These are phyloP conservation scores for Euphorbia neoarborescens DNA, from an alignment of 441 rosid genomes.

Conservation along the genomic window DNA sequence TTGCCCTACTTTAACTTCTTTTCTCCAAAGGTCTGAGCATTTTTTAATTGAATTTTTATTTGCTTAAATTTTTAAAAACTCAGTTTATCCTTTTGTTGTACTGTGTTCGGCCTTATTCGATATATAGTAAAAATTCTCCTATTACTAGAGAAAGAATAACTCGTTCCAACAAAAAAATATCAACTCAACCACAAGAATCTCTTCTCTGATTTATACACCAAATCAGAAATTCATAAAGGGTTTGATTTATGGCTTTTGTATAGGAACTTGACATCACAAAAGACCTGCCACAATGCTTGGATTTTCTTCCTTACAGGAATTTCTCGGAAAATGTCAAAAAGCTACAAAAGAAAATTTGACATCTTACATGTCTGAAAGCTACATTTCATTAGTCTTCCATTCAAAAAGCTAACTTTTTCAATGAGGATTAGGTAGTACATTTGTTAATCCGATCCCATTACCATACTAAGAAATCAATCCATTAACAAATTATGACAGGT, in stretches of 20 bases:
- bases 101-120: too few species aligned
- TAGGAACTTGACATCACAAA: constrained; percentile 9
- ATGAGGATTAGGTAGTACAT: not conserved
- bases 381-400: not conserved
- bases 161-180: not conserved
- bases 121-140: too few species aligned
- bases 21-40: too few species aligned
- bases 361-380: too few species aligned
- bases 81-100: too few species aligned
- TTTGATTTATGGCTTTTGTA: not conserved
- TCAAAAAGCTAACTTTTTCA: not conserved
- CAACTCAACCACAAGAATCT: not conserved
- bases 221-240: not conserved
- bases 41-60: too few species aligned
- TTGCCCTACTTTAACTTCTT: too few species aligned
- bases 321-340: constrained; percentile 3
- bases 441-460: constrained; percentile 27
- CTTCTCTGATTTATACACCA: not conserved
- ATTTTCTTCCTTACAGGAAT: constrained; percentile 5
- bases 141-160: not conserved
- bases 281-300: not conserved
- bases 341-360: too few species aligned
- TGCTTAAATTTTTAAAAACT: too few species aligned
- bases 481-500: constrained; percentile 16
- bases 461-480: constrained; percentile 17